These are phyloP conservation scores for Haematococcus sp. DNA, from an alignment of 139 green algal species.

Conservation along the genomic window DNA sequence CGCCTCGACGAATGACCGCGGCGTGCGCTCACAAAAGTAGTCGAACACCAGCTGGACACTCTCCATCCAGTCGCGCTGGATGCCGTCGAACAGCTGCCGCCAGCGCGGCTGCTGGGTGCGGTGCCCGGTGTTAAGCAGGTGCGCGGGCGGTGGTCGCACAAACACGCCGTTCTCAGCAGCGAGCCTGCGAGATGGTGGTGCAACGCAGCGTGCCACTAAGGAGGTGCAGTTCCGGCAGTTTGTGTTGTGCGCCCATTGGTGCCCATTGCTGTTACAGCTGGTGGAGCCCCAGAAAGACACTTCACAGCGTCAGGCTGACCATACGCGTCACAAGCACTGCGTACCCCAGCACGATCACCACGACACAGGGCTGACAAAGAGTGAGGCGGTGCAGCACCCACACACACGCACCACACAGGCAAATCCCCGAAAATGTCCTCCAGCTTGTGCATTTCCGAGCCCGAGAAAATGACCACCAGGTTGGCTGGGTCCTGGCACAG, in stretches of 20 bases:
- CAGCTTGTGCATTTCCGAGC: constrained; percentile 67
- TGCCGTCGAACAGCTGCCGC: constrained; percentile 66
- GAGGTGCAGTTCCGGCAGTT: too few species aligned
- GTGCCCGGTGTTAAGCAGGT: constrained; percentile 19
- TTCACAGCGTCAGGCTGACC: too few species aligned
- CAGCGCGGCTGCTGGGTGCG: constrained; percentile 51
- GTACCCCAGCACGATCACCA: too few species aligned
- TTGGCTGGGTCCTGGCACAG: constrained; percentile 53
- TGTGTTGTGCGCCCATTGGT: too few species aligned
- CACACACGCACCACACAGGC: too few species aligned
- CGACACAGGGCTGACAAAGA: too few species aligned
- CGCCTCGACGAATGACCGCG: constrained; percentile 87
- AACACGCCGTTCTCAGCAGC: constrained; percentile 97
- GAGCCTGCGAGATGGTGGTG: constrained; percentile 65
- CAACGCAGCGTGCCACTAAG: too few species aligned
- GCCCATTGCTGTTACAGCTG: too few species aligned
- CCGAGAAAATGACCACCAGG: constrained; percentile 84
- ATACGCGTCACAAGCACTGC: too few species aligned
- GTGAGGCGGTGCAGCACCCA: too few species aligned
- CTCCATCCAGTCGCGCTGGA: constrained; percentile 93
- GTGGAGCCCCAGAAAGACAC: too few species aligned
- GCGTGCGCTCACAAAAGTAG: constrained; percentile 98
- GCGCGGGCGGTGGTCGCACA: constrained; percentile 62
- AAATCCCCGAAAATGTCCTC: constrained; percentile 82
- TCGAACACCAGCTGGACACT: constrained; percentile 95